These are phyloP conservation scores for Paralagenidium karlingii DNA, from an alignment of 352 stramenopile species.

Conservation along the genomic window DNA sequence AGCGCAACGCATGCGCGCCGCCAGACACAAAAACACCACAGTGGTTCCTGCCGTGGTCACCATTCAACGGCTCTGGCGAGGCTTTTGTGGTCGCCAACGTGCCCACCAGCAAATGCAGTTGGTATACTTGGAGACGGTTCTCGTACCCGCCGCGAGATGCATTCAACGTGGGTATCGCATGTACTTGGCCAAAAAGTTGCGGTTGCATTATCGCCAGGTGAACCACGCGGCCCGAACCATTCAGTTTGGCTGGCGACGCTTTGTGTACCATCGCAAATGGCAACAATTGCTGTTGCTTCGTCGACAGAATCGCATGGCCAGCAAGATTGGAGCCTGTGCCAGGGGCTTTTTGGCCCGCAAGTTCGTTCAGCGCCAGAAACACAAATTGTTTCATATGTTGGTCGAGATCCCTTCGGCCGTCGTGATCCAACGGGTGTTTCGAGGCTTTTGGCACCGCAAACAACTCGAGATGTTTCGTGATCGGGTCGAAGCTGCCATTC, in stretches of 20 bases:
- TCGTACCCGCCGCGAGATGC: slow-evolving; percentile 29
- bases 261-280: slow-evolving; percentile 32
- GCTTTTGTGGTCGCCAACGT: slow-evolving; percentile 16
- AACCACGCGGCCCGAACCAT: slow-evolving; percentile 21
- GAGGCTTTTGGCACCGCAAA: slow-evolving; percentile 40
- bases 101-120: slow-evolving; percentile 14
- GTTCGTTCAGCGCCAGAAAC: slow-evolving; percentile 33
- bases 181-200: slow-evolving; percentile 30
- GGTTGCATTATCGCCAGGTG: slow-evolving; percentile 13
- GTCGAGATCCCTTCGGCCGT: slow-evolving; percentile 33
- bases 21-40: slow-evolving; percentile 24
- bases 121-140: slow-evolving; percentile 5
- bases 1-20: slow-evolving; percentile 22
- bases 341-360: slow-evolving; percentile 44
- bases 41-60: slow-evolving; percentile 21
- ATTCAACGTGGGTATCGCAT: slow-evolving; percentile 41
- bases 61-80: slow-evolving; percentile 51
- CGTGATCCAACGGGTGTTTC: slow-evolving; percentile 57
- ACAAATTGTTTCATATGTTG: slow-evolving; percentile 18
- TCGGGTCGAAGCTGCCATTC: slow-evolving; percentile 48
- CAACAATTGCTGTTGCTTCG: slow-evolving; percentile 30
- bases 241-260: slow-evolving; percentile 35
- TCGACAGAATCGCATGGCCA: slow-evolving; percentile 36
- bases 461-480: slow-evolving; percentile 37
- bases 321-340: slow-evolving; percentile 41